Conservation (phyloP, 2,329 filamentous ascomycete genomes). For the Macrophomina pseudophaseolina region DNA sequence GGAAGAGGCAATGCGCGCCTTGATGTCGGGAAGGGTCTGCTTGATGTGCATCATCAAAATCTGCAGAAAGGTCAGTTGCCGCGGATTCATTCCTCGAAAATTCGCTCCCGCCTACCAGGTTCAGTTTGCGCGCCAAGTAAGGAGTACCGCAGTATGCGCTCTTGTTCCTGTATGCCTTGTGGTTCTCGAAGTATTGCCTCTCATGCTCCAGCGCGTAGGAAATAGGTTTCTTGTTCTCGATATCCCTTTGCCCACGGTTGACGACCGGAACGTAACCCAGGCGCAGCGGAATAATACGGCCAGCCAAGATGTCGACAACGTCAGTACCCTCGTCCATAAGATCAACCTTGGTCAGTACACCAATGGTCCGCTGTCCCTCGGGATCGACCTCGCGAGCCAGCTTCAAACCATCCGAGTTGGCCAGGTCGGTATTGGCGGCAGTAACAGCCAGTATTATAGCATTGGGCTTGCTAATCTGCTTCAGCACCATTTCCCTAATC, state of each 20-base stretch:
- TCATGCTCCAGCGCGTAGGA: slow-evolving; percentile 89
- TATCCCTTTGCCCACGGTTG: slow-evolving; percentile 96
- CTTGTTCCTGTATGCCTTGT: slow-evolving; percentile 99
- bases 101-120: slow-evolving; percentile 62
- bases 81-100: neutral
- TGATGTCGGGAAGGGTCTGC: slow-evolving; percentile 98
- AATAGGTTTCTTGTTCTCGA: slow-evolving; percentile 97
- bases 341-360: slow-evolving; percentile 98
- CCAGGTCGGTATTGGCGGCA: slow-evolving; percentile 95
- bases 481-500: slow-evolving; percentile 97
- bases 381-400: slow-evolving; percentile 95
- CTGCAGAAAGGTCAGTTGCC: slow-evolving; percentile 44
- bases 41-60: slow-evolving; percentile 99
- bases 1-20: slow-evolving; percentile 91
- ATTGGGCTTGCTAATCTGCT: slow-evolving; percentile 98
- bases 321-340: slow-evolving; percentile 99
- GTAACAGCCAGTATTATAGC: slow-evolving; percentile 97
- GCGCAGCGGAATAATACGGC: slow-evolving; percentile 92
- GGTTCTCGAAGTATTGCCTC: slow-evolving; percentile 96
- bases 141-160: slow-evolving; percentile 97
- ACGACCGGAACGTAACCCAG: slow-evolving; percentile 97
- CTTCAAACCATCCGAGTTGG: slow-evolving; percentile 97
- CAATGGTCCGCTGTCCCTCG: slow-evolving; percentile 95
- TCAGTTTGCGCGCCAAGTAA: slow-evolving; percentile 94
- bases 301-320: slow-evolving; percentile 96